Base-by-base conservation (phyloP, 768 basidiomycete species). In the Candolleomyces efflorescens region DNA sequence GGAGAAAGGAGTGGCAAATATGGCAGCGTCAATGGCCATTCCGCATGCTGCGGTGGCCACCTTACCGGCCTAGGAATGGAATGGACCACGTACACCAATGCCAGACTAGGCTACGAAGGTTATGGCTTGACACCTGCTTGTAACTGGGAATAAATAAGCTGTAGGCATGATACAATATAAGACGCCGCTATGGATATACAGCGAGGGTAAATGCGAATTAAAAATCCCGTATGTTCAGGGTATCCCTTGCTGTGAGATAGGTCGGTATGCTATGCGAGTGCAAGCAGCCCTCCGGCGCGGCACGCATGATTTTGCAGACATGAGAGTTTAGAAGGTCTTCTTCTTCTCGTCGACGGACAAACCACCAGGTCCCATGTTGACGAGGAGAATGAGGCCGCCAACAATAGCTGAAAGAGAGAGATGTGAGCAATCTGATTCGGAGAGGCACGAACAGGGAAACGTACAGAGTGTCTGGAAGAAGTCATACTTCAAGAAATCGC, bases 401-500 rank as follows among this genome's bases (percentile, higher is more conserved):
- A 99, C 95, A 68, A 99, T 99, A 26, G 96, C 79, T 81, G 45
- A 58, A 37, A 44, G 18, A 43, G 47, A 48, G 26, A 64, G 17
- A 65, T 2, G 24, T 54, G 48, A 58, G 26, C 12, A 39, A 55
- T 38, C 9, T 23, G 49, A 45, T 18, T 23, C 5, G 37, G 44
- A 32, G 26, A 27, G 56, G 38, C 52, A 15, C 13, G 3, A 53
- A 37, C n/a, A 22, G 50, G 12, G 51, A 45, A 13, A 77, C 80
- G 55, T 60, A 82, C 80, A 97, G 36, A 97, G 81, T 32, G 94
- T 98, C 75, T 98, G 94, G 90, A 97, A 98, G 78, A 99, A 99
- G 75, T 99, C 97, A 68, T 98, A 95, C 90, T 98, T 98, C 67
- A 98, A 84, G 86, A 98, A 99, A 70, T 99, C 97, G 23, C 95